phyloP scores from a whole-genome alignment of 2,329 filamentous ascomycete species.

The Fusarium torulosum region DNA sequence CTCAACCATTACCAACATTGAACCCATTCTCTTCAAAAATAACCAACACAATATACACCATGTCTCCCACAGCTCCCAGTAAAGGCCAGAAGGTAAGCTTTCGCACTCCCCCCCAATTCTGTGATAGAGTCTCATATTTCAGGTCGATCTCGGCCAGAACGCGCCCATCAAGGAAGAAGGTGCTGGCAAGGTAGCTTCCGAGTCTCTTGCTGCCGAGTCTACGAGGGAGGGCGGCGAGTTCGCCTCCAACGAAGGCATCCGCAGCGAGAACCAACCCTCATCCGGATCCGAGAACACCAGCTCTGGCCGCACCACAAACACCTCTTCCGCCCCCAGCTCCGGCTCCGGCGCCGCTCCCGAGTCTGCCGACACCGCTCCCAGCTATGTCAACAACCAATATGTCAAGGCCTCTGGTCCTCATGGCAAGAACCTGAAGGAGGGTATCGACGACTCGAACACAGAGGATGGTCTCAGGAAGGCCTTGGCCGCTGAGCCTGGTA shows the following conservation, averaged over 20 bases:
- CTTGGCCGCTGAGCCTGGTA: slow-evolving; percentile 59
- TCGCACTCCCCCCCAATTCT: not conserved
- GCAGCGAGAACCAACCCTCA: slow-evolving; percentile 38
- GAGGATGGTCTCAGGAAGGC: slow-evolving; percentile 56
- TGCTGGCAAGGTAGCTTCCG: slow-evolving; percentile 72
- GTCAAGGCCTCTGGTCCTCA: slow-evolving; percentile 53
- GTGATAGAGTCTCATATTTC: slow-evolving; percentile 8
- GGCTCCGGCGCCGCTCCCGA: slow-evolving; percentile 12
- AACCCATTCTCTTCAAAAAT: not conserved
- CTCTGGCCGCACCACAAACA: slow-evolving; percentile 11
- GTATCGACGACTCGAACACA: slow-evolving; percentile 51
- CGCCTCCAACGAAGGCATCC: slow-evolving; percentile 67
- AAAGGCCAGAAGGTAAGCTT: slow-evolving; percentile 44
- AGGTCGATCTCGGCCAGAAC: slow-evolving; percentile 62
- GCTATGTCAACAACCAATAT: slow-evolving; percentile 55
- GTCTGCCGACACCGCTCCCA: slow-evolving; percentile 51
- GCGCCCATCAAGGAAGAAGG: slow-evolving; percentile 69
- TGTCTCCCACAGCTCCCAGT: slow-evolving; percentile 39
- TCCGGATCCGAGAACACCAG: slow-evolving; percentile 18
- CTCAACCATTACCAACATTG: not conserved
- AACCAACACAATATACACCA: slow-evolving; percentile 16
- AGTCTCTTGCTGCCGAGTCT: slow-evolving; percentile 84
- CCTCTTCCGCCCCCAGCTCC: slow-evolving; percentile 15
- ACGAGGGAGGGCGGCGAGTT: slow-evolving; percentile 70
- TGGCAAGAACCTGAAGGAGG: slow-evolving; percentile 60